Percentiles rank a stretch among this genome's conserved stretches.
phyloP scores from a whole-genome alignment of 176 grass and related monocot species.

The Rhipidocladum racemiflorum region DNA sequence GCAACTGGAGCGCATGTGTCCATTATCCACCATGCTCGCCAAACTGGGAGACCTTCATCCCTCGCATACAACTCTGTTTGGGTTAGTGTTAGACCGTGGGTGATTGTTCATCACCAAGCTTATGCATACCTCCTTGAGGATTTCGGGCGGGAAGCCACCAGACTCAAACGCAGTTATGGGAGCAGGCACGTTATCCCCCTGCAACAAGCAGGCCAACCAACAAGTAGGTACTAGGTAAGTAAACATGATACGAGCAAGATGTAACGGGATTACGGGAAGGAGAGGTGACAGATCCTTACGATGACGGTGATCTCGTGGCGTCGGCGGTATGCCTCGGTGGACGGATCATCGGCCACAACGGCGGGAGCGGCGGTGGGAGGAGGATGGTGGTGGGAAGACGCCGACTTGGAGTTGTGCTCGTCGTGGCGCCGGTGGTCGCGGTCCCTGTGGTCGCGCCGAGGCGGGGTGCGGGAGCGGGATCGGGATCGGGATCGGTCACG shows the following conservation, averaged over 20 bases:
- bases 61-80: conserved; percentile 23
- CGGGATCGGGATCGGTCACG: conserved; percentile 32
- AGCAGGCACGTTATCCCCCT: conserved; percentile 84
- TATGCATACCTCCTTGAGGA: conserved; percentile 89
- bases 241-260: conserved; percentile 9
- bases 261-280: background rate
- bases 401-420: conserved; percentile 33
- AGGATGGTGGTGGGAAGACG: conserved; percentile 31
- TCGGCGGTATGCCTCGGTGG: conserved; percentile 65
- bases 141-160: conserved; percentile 64
- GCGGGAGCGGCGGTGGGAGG: conserved; percentile 2
- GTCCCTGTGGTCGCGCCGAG: conserved; percentile 43
- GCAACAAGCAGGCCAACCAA: conserved; percentile 21
- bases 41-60: conserved; percentile 1
- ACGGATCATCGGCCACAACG: conserved; percentile 31
- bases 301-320: conserved; percentile 87
- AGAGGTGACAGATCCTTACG: conserved; percentile 33
- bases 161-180: conserved; percentile 83
- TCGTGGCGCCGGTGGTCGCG: conserved; percentile 60
- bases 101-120: conserved; percentile 17
- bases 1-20: conserved; percentile 11
- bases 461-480: conserved; percentile 41
- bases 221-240: conserved; percentile 2
- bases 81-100: conserved; percentile 38
- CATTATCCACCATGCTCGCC: background rate